These are phyloP conservation scores for Haplographium delicatum DNA, from an alignment of 495 filamentous ascomycete genomes.

Conservation along the genomic window DNA sequence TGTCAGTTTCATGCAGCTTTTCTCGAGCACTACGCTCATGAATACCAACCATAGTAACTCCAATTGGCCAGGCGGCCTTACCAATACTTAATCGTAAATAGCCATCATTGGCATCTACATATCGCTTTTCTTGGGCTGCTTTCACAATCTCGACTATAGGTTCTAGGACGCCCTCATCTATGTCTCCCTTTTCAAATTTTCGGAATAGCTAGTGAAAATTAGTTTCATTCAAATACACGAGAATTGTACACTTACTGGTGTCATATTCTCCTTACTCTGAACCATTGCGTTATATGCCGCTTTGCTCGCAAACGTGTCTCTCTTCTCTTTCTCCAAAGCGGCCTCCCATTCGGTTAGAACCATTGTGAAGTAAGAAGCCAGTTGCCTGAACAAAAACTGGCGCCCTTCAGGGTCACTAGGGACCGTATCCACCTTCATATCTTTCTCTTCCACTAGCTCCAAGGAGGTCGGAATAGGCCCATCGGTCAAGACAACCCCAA, in stretches of 20 bases:
- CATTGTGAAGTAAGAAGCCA: constrained; percentile 91
- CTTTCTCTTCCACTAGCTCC: constrained; percentile 67
- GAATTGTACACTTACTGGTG: constrained; percentile 41
- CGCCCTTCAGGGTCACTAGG: constrained; percentile 53
- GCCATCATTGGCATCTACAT: constrained; percentile 95
- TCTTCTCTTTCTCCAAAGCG: constrained; percentile 63
- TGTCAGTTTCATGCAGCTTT: constrained; percentile 86
- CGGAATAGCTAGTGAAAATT: constrained; percentile 58
- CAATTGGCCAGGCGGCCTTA: constrained; percentile 98
- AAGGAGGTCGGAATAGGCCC: constrained; percentile 64
- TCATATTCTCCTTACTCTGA: constrained; percentile 78
- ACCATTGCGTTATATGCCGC: constrained; percentile 73
- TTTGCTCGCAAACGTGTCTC: constrained; percentile 70
- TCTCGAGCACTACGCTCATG: constrained; percentile 93
- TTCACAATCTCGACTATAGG: constrained; percentile 91
- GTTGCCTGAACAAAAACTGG: constrained; percentile 72
- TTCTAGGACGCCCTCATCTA: constrained; percentile 73
- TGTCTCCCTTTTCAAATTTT: constrained; percentile 72
- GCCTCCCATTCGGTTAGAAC: constrained; percentile 81
- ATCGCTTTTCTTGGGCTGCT: constrained; percentile 81
- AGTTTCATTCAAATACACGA: neutral
- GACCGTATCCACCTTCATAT: constrained; percentile 75
- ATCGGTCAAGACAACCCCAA: constrained; percentile 40
- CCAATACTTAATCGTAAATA: constrained; percentile 92
- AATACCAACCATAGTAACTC: constrained; percentile 99